phyloP scores from a whole-genome alignment of 2,329 filamentous ascomycete species.

The Fusarium sp. region DNA sequence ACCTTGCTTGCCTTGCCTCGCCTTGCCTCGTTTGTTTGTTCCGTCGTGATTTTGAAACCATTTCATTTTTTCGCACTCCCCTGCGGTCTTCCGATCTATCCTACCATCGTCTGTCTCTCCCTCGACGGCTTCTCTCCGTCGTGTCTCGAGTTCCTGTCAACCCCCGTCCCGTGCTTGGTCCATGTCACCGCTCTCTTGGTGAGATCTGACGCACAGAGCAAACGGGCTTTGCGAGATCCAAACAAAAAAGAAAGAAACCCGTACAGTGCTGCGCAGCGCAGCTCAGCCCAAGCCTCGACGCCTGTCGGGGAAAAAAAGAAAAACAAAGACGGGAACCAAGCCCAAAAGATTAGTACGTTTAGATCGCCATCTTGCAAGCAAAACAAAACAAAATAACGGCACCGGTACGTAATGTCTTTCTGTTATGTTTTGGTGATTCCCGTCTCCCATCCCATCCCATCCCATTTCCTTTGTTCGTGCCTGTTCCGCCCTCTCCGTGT shows the following conservation, averaged over 20 bases:
- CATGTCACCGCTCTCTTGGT: conserved; percentile 37
- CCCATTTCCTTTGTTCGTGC: conserved; percentile 28
- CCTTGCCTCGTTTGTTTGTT: conserved; percentile 34
- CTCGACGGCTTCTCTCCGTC: conserved; percentile 17
- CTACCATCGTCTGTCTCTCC: conserved; percentile 4
- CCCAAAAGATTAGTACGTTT: conserved; percentile 5
- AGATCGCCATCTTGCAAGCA: conserved; percentile 3
- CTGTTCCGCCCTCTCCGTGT: conserved; percentile 12
- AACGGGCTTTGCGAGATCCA: conserved; percentile 33
- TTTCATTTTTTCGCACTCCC: conserved; percentile 27
- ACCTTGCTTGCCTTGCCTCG: conserved; percentile 7
- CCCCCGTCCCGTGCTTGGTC: conserved; percentile 41
- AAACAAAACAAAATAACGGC: neutral
- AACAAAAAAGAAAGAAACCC: conserved; percentile 11
- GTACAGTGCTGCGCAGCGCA: neutral
- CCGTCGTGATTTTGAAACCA: conserved; percentile 42
- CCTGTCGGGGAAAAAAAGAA: conserved; percentile 15
- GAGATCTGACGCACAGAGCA: conserved; percentile 45
- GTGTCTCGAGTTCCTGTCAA: conserved; percentile 33
- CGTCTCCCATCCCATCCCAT: conserved; percentile 1
- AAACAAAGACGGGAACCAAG: conserved; percentile 16
- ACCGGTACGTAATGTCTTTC: neutral
- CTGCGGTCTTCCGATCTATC: conserved; percentile 26
- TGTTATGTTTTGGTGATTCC: neutral
- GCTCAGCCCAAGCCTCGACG: conserved; percentile 6